Conservation (phyloP, 768 basidiomycete genomes). For the Boletus bicolor region DNA sequence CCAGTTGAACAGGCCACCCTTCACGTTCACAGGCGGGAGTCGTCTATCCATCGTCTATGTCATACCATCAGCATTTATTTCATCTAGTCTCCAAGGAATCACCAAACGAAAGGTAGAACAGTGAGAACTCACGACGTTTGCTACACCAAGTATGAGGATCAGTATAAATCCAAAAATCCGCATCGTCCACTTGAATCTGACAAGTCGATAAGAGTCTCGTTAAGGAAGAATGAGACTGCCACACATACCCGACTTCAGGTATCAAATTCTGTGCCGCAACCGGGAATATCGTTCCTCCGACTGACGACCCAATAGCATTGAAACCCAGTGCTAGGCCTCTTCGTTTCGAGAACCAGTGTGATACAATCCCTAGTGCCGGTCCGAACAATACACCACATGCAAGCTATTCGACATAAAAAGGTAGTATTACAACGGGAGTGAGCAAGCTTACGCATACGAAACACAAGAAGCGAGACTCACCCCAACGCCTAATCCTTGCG, state of each 20-base stretch:
- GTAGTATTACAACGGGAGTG: background rate
- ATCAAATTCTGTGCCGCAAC: constrained; percentile 57
- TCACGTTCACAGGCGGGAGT: constrained; percentile 49
- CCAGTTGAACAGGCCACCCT: constrained; percentile 58
- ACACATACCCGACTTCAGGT: constrained; percentile 49
- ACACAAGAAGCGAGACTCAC: constrained; percentile 34
- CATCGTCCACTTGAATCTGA: constrained; percentile 77
- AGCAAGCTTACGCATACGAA: background rate
- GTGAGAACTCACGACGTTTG: constrained; percentile 46
- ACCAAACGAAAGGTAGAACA: background rate
- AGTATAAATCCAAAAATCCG: constrained; percentile 66
- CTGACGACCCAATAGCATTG: constrained; percentile 59
- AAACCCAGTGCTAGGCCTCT: constrained; percentile 59
- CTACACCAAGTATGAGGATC: constrained; percentile 45
- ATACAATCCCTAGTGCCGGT: constrained; percentile 53
- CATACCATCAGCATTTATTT: background rate
- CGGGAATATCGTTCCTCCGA: constrained; percentile 69
- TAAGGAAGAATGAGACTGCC: background rate
- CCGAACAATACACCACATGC: constrained; percentile 61
- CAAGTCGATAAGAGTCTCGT: background rate
- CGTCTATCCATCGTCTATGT: constrained; percentile 39
- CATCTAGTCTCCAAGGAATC: no score
- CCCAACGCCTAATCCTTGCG: constrained; percentile 67
- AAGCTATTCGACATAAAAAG: constrained; percentile 12
- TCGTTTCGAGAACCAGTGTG: constrained; percentile 70